A percentile compares a stretch with the other conserved stretches of the same genome.
Conservation (phyloP, 768 basidiomycete genomes). For the Russula olivacea region DNA sequence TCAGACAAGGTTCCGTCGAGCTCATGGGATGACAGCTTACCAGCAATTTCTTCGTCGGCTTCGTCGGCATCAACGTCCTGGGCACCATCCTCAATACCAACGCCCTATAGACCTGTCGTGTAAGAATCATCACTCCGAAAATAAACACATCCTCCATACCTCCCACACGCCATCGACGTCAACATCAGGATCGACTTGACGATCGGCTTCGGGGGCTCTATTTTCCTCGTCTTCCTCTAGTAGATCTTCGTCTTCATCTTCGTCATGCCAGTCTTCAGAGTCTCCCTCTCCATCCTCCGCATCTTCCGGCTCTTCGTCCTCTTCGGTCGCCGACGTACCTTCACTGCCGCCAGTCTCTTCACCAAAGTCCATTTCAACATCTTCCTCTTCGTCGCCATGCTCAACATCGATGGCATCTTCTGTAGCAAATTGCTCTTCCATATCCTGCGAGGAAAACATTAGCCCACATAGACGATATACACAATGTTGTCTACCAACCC, state of each 20-base stretch:
- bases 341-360: slow-evolving; percentile 80
- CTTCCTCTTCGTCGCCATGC: slow-evolving; percentile 74
- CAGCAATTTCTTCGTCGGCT: slow-evolving; percentile 48
- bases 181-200: slow-evolving; percentile 38
- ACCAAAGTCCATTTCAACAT: slow-evolving; percentile 83
- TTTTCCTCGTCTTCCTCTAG: slow-evolving; percentile 36
- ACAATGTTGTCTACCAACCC: slow-evolving; percentile 47
- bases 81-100: slow-evolving; percentile 33
- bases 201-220: slow-evolving; percentile 33
- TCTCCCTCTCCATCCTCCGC: slow-evolving; percentile 53
- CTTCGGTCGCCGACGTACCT: slow-evolving; percentile 70
- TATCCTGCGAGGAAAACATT: slow-evolving; percentile 49
- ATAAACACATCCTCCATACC: slow-evolving; percentile 23
- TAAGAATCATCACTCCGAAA: neutral
- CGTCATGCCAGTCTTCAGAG: slow-evolving; percentile 57
- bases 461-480: slow-evolving; percentile 15
- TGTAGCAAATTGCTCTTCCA: slow-evolving; percentile 70
- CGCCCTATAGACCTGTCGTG: slow-evolving; percentile 28
- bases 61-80: slow-evolving; percentile 36
- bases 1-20: neutral
- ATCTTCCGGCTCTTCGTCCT: slow-evolving; percentile 61
- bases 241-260: slow-evolving; percentile 63
- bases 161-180: slow-evolving; percentile 40
- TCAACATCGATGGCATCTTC: slow-evolving; percentile 80
- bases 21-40: slow-evolving; percentile 31